A percentile compares a stretch with the other conserved stretches of the same genome.
Evolutionary conservation across 2,329 filamentous ascomycete species (phyloP).

Genomic region (Scedosporium apiospermum): DNA sequence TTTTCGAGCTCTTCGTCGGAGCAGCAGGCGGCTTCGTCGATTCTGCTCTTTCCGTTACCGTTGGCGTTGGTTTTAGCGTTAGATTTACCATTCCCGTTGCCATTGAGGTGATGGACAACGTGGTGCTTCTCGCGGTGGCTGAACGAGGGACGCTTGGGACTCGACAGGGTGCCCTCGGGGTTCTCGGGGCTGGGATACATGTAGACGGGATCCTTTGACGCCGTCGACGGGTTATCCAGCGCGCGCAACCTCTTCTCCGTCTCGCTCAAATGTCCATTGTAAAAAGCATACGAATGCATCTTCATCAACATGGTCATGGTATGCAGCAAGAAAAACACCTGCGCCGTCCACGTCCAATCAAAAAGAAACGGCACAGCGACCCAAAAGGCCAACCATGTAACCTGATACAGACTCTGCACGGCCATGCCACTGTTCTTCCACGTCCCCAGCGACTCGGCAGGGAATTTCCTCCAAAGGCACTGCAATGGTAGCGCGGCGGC

Average conservation of each 20-base stretch:
- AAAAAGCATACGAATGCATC: slow-evolving; percentile 97
- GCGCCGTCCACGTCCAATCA: slow-evolving; percentile 92
- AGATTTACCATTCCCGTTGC: slow-evolving; percentile 25
- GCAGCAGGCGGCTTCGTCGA: slow-evolving; percentile 11
- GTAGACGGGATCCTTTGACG: slow-evolving; percentile 56
- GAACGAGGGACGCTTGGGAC: not conserved
- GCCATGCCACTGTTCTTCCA: slow-evolving; percentile 74
- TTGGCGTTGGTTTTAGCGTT: slow-evolving; percentile 31
- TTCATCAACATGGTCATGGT: slow-evolving; percentile 94
- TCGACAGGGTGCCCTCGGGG: slow-evolving; percentile 1
- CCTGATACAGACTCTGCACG: slow-evolving; percentile 75
- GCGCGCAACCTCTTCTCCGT: slow-evolving; percentile 71
- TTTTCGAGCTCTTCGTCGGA: slow-evolving; percentile 47
- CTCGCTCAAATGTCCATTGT: slow-evolving; percentile 89
- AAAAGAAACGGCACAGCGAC: slow-evolving; percentile 74
- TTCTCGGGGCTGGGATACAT: slow-evolving; percentile 49
- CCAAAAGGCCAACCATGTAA: slow-evolving; percentile 73
- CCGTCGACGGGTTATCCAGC: slow-evolving; percentile 67
- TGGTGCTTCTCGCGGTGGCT: not conserved
- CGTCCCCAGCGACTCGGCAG: slow-evolving; percentile 43
- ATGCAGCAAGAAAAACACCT: slow-evolving; percentile 90
- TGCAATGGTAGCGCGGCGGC: slow-evolving; percentile 66
- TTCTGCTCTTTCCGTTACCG: slow-evolving; percentile 8
- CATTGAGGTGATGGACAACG: not conserved
- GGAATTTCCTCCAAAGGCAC: slow-evolving; percentile 47